Evolutionary conservation across 2,329 filamentous ascomycete species (phyloP), one percentile per base, ranked within the genome.

Genomic region (Onygena corvina): DNA sequence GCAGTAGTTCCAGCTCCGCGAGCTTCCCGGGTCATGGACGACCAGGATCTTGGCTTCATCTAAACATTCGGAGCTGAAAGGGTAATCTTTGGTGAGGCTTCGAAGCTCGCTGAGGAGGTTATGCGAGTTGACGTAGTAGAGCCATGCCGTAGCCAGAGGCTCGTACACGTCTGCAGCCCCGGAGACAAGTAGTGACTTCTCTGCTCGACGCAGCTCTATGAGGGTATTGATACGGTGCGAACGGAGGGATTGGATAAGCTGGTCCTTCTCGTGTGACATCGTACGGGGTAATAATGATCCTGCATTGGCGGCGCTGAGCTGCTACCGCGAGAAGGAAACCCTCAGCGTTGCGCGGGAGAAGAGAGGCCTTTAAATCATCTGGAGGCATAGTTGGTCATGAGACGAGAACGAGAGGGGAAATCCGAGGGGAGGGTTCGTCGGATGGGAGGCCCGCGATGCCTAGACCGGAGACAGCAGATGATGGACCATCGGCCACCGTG

Each of bases 1-100:
- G 35, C 81, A 83, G 57, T 83, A 71, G 60, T 87, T 88, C 83
- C 84, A 87, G 60, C 81, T 86, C 20, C 79, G 74, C 57, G 79
- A 80, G 54, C 79, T 83, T 14, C 73, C 68, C 0, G 81, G 80
- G 54, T 86, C 83, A 23, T 67, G 69, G 49, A 75, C 71, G 2
- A 87, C 83, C 18, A 80, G 70, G 49, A 68, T 65, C 58, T 82
- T 80, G 0, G 83, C 83, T 58, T 84, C 81, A 46, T 76, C 72
- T 1, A 86, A 61, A 29, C 82, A 73, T 45, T 80, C 77, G 9
- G 75, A 77, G 55, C 76, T 77, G 61, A 86, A 80, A 0, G 83
- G 81, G 57, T 83, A 86, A 57, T 76, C 77, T 12, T 71, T 72
- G 1, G 82, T 86, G 20, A 86, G 66, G 20, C 77, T 77, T 16